phyloP scores from a whole-genome alignment of 768 basidiomycete genomes.

The Suillus tomentosus region DNA sequence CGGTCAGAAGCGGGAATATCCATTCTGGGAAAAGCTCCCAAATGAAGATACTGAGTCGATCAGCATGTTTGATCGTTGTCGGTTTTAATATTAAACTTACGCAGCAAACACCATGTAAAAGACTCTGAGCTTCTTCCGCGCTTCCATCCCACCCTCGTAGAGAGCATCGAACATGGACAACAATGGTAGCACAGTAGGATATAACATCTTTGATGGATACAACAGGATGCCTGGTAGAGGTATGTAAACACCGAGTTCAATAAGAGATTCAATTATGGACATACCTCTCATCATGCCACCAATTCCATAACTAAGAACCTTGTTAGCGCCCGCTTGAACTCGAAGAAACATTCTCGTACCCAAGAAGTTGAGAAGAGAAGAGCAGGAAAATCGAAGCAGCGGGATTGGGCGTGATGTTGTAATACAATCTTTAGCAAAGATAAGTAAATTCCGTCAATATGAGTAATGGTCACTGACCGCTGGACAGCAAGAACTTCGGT shows the following conservation, averaged over 20 bases:
- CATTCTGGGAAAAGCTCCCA: conserved; percentile 30
- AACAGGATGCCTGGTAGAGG: conserved; percentile 40
- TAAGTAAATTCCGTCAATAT: not conserved
- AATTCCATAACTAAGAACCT: conserved; percentile 31
- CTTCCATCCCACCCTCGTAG: conserved; percentile 38
- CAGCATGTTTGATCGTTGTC: conserved; percentile 8
- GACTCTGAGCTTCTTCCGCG: conserved; percentile 42
- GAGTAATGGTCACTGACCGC: conserved; percentile 18
- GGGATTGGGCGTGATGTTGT: conserved; percentile 48
- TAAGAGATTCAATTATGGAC: conserved; percentile 11
- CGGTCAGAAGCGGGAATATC: conserved; percentile 61
- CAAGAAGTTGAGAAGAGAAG: conserved; percentile 32
- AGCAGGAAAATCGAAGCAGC: conserved; percentile 45
- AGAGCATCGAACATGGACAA: conserved; percentile 52
- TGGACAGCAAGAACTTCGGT: conserved; percentile 52
- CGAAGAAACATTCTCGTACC: conserved; percentile 28
- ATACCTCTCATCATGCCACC: conserved; percentile 48
- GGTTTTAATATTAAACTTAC: conserved; percentile 21
- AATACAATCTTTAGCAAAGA: conserved; percentile 33
- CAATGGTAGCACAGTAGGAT: conserved; percentile 47
- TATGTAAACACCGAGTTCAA: not conserved
- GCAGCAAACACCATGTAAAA: conserved; percentile 50
- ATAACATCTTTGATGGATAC: conserved; percentile 57
- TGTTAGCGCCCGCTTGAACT: not conserved
- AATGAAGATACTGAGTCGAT: conserved; percentile 31